Conservation (phyloP, 108 stramenopile species). For the Mediolabrus comicus region DNA sequence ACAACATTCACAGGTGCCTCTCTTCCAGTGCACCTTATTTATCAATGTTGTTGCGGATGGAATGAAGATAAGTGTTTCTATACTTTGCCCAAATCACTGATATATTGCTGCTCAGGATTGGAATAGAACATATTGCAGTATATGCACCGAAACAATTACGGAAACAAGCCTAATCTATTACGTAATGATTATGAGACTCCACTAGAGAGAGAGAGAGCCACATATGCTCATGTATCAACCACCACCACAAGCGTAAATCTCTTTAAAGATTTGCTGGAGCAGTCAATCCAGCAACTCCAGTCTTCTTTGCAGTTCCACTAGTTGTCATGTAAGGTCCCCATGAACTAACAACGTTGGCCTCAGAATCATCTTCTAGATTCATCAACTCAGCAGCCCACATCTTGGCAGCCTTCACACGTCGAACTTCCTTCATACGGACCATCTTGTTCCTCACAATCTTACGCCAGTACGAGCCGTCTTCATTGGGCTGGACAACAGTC, state of each 20-base stretch:
- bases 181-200: background rate
- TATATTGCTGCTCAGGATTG: too few species aligned
- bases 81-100: too few species aligned
- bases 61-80: background rate
- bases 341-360: constrained; percentile 58
- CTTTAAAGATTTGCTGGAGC: constrained; percentile 43
- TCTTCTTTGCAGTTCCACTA: constrained; percentile 70
- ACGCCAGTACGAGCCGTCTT: constrained; percentile 95
- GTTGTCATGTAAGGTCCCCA: constrained; percentile 79
- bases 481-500: constrained; percentile 90
- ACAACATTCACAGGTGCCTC: too few species aligned
- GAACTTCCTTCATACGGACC: constrained; percentile 81
- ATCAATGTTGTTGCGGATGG: background rate
- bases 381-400: constrained; percentile 55
- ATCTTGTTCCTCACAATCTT: constrained; percentile 93
- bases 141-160: too few species aligned
- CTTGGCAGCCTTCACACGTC: constrained; percentile 80
- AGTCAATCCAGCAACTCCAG: constrained; percentile 66
- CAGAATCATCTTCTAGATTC: constrained; percentile 44
- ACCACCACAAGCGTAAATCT: too few species aligned
- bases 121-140: too few species aligned
- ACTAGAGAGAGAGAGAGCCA: too few species aligned
- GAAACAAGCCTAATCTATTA: background rate
- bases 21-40: background rate
- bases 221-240: too few species aligned